Conservation (phyloP, 75 land plant species). For the Pinus albicaulis region DNA sequence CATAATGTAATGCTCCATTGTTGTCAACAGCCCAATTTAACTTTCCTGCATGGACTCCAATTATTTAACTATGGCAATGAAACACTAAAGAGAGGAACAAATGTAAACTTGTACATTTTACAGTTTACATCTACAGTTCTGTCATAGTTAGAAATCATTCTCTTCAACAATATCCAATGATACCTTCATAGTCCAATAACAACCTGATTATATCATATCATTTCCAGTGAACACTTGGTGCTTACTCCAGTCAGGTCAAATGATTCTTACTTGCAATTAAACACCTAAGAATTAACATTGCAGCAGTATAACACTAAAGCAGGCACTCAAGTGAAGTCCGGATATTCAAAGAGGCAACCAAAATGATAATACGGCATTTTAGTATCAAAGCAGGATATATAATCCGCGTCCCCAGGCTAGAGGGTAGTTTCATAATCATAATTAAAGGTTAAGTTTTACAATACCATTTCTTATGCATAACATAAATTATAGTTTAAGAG, state of each 20-base stretch:
- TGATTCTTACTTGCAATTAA: neutral
- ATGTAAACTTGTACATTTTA: neutral
- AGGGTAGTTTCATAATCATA: neutral
- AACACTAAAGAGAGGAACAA: neutral
- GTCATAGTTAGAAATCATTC: neutral
- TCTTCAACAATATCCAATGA: neutral
- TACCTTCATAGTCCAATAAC: too few relatives aligned
- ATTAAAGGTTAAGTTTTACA: neutral
- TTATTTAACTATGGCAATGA: neutral
- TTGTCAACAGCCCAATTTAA: neutral
- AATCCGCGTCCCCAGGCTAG: neutral
- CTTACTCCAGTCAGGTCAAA: neutral
- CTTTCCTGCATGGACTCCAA: neutral
- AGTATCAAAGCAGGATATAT: neutral
- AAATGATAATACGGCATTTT: too few relatives aligned
- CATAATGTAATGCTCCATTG: neutral
- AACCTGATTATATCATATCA: neutral
- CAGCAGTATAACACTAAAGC: neutral
- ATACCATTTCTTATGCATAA: neutral
- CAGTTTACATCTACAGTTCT: neutral
- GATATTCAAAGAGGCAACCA: neutral
- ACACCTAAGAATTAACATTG: neutral
- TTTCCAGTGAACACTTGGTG: neutral
- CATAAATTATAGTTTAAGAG: neutral
- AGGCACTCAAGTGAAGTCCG: neutral